phyloP scores from a whole-genome alignment of 768 basidiomycete species.

The Boletus vinaceobasis region DNA sequence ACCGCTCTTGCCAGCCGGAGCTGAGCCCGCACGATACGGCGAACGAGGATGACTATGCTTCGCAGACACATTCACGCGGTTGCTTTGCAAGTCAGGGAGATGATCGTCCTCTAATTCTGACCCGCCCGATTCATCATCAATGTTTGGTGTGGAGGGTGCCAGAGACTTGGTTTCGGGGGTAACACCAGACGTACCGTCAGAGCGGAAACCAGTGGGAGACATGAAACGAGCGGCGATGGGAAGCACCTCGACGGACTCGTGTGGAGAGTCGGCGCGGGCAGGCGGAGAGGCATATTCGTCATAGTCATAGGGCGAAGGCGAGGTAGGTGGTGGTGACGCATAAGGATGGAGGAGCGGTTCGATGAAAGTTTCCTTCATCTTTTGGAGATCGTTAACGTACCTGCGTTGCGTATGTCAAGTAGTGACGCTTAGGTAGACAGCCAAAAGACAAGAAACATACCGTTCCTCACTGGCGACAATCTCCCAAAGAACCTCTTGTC shows the following conservation, averaged over 20 bases:
- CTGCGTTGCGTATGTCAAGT: slow-evolving; percentile 39
- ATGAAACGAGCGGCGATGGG: slow-evolving; percentile 91
- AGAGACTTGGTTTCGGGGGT: slow-evolving; percentile 49
- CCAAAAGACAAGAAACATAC: slow-evolving; percentile 38
- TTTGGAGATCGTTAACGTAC: slow-evolving; percentile 87
- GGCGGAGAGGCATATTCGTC: slow-evolving; percentile 50
- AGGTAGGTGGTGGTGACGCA: slow-evolving; percentile 36
- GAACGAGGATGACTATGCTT: slow-evolving; percentile 74
- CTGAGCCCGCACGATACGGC: slow-evolving; percentile 58
- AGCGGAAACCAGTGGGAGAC: slow-evolving; percentile 53
- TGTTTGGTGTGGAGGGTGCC: slow-evolving; percentile 48
- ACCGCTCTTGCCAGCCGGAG: slow-evolving; percentile 39
- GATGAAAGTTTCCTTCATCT: slow-evolving; percentile 93
- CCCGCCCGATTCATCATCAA: slow-evolving; percentile 71
- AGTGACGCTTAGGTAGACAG: slow-evolving; percentile 11
- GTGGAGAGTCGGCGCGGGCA: slow-evolving; percentile 56
- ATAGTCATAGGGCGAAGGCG: slow-evolving; percentile 59
- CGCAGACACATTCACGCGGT: slow-evolving; percentile 28
- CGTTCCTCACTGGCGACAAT: slow-evolving; percentile 96
- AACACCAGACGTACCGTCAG: slow-evolving; percentile 42
- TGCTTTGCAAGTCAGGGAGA: slow-evolving; percentile 29
- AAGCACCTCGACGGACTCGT: slow-evolving; percentile 71
- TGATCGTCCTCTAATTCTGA: slow-evolving; percentile 67
- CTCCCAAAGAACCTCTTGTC: slow-evolving; percentile 96
- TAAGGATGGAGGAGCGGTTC: slow-evolving; percentile 87